Evolutionary conservation across 495 filamentous ascomycete genomes (phyloP).

Genomic region (Xylaria sp.): DNA sequence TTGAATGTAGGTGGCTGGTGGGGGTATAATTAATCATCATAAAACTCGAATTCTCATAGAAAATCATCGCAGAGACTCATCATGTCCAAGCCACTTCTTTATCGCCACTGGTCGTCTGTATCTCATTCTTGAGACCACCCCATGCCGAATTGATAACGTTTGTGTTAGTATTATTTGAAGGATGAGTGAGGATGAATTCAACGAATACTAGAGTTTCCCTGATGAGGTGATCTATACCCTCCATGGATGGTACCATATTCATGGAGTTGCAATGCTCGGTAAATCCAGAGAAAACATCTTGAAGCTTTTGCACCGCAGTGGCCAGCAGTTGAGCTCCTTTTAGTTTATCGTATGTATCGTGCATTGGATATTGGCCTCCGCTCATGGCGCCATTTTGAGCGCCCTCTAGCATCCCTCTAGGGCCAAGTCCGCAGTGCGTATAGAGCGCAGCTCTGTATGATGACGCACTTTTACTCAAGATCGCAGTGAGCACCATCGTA

Average conservation of each 20-base stretch:
- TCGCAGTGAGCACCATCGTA: constrained; percentile 55
- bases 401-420: constrained; percentile 11
- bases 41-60: no score
- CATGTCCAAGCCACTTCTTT: no score
- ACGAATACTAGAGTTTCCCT: constrained; percentile 41
- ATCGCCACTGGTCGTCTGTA: no score
- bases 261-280: constrained; percentile 50
- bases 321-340: constrained; percentile 55
- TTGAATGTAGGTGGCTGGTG: no score
- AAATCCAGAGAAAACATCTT: constrained; percentile 51
- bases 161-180: no score
- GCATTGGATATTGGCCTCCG: constrained; percentile 52
- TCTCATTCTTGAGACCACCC: no score
- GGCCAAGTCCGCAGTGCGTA: constrained; percentile 43
- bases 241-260: constrained; percentile 51
- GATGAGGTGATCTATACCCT: constrained; percentile 50
- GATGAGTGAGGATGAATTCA: no score
- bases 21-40: no score
- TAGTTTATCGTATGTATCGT: constrained; percentile 50
- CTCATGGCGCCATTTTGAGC: constrained; percentile 38
- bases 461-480: constrained; percentile 56
- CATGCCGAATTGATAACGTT: no score
- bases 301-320: constrained; percentile 55
- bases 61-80: no score
- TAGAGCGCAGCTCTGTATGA: constrained; percentile 54